phyloP scores from a whole-genome alignment of 257 asterid species.

The Misopates orontium region DNA sequence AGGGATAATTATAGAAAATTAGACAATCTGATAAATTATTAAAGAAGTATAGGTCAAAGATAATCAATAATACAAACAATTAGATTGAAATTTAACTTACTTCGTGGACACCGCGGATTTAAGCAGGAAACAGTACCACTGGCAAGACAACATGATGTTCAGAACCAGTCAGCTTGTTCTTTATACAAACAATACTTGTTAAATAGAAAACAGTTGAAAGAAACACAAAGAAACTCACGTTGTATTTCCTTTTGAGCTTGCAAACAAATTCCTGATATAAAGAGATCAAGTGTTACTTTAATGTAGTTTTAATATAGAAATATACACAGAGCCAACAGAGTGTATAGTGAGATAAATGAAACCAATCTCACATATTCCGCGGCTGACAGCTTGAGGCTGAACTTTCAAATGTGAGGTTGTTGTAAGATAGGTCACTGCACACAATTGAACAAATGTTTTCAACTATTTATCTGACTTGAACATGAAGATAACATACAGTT shows the following conservation, averaged over 20 bases:
- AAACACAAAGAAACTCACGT: constrained; percentile 44
- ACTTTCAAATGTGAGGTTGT: constrained; percentile 47
- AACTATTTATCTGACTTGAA: constrained; percentile 8
- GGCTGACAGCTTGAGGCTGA: constrained; percentile 39
- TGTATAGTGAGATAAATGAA: neutral
- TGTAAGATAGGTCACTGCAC: constrained; percentile 68
- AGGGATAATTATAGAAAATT: too few species aligned
- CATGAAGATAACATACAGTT: neutral
- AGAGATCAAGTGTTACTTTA: constrained; percentile 7
- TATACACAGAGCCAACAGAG: neutral
- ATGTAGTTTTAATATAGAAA: neutral
- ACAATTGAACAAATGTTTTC: constrained; percentile 16
- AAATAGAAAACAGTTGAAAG: neutral
- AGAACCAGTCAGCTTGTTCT: constrained; percentile 22
- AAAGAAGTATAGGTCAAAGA: too few species aligned
- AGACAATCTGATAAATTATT: too few species aligned
- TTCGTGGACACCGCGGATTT: constrained; percentile 31
- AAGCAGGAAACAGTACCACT: constrained; percentile 62
- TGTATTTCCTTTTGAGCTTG: constrained; percentile 51
- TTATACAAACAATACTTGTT: neutral
- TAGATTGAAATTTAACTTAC: constrained; percentile 40
- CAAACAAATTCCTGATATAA: constrained; percentile 60
- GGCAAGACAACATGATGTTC: constrained; percentile 27
- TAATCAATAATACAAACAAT: constrained; percentile 8
- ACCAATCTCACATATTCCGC: constrained; percentile 47